phyloP scores from a whole-genome alignment of 2,329 filamentous ascomycete genomes.

The Trichoderma sp. region DNA sequence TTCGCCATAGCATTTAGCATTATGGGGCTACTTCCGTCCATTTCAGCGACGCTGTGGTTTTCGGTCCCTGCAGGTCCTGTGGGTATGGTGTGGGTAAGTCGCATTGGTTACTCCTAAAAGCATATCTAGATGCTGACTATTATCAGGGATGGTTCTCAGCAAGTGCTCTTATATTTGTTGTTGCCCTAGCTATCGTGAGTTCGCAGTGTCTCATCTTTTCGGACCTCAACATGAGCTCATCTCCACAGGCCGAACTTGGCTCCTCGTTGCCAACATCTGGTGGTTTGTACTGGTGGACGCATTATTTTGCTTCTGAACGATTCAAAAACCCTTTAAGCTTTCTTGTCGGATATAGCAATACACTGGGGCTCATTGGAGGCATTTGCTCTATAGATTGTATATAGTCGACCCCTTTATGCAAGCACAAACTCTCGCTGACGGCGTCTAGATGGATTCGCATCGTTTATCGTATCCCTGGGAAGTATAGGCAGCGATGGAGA shows the following conservation, averaged over 20 bases:
- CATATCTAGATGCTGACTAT: not conserved
- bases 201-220: not conserved
- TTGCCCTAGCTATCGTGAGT: slow-evolving; percentile 1
- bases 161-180: slow-evolving; percentile 5
- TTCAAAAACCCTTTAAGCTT: slow-evolving; percentile 4
- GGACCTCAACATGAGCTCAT: not conserved
- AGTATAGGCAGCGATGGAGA: not conserved
- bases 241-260: not conserved
- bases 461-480: not conserved
- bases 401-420: too few relatives aligned
- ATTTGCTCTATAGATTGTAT: slow-evolving; percentile 18
- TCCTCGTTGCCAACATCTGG: slow-evolving; percentile 12
- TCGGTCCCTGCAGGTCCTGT: slow-evolving; percentile 1
- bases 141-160: slow-evolving; percentile 14
- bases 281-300: slow-evolving; percentile 16
- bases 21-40: slow-evolving; percentile 8
- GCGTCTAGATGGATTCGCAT: not conserved
- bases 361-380: slow-evolving; percentile 3
- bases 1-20: slow-evolving; percentile 16
- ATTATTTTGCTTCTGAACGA: slow-evolving; percentile 7
- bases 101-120: too few relatives aligned
- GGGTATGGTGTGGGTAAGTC: slow-evolving; percentile 17
- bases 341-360: slow-evolving; percentile 14
- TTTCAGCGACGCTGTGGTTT: slow-evolving; percentile 11
- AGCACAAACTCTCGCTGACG: not conserved